Percentiles rank a stretch among this genome's conserved stretches.
Conservation (phyloP, 2,329 filamentous ascomycete genomes). For the Sporothrix mexicana region DNA sequence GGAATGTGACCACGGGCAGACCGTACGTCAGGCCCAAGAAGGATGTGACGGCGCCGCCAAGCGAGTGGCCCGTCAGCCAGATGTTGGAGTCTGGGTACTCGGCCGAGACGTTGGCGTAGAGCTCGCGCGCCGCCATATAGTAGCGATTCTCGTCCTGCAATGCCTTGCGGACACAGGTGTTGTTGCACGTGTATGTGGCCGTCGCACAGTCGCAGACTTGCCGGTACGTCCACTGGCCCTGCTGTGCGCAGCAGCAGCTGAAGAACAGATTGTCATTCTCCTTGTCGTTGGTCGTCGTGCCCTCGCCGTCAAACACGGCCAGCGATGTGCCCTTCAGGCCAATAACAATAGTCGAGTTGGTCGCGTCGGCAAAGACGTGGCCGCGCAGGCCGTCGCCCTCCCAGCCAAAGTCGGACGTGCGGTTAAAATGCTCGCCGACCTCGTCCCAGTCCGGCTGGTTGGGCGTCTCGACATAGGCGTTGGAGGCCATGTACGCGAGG, state of each 20-base stretch:
- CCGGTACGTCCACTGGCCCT: slow-evolving; percentile 86
- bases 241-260: slow-evolving; percentile 95
- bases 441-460: slow-evolving; percentile 81
- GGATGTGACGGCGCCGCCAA: slow-evolving; percentile 89
- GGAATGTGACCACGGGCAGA: slow-evolving; percentile 87
- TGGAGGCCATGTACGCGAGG: slow-evolving; percentile 84
- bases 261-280: slow-evolving; percentile 98
- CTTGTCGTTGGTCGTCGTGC: slow-evolving; percentile 97
- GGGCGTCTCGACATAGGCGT: slow-evolving; percentile 82
- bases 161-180: slow-evolving; percentile 80
- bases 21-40: slow-evolving; percentile 91
- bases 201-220: slow-evolving; percentile 94
- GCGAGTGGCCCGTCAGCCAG: slow-evolving; percentile 90
- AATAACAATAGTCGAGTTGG: slow-evolving; percentile 86
- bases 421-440: slow-evolving; percentile 79
- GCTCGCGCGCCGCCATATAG: slow-evolving; percentile 84
- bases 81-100: slow-evolving; percentile 83
- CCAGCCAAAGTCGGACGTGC: slow-evolving; percentile 91
- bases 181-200: slow-evolving; percentile 86
- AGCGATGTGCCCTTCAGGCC: slow-evolving; percentile 89
- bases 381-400: slow-evolving; percentile 85
- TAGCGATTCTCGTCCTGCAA: slow-evolving; percentile 85
- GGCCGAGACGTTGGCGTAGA: slow-evolving; percentile 90
- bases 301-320: slow-evolving; percentile 94
- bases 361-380: slow-evolving; percentile 87